A percentile compares a stretch with the other conserved stretches of the same genome.
Evolutionary conservation across 2,329 filamentous ascomycete genomes (phyloP).

Genomic region (Neoscytalidium dimidiatum): DNA sequence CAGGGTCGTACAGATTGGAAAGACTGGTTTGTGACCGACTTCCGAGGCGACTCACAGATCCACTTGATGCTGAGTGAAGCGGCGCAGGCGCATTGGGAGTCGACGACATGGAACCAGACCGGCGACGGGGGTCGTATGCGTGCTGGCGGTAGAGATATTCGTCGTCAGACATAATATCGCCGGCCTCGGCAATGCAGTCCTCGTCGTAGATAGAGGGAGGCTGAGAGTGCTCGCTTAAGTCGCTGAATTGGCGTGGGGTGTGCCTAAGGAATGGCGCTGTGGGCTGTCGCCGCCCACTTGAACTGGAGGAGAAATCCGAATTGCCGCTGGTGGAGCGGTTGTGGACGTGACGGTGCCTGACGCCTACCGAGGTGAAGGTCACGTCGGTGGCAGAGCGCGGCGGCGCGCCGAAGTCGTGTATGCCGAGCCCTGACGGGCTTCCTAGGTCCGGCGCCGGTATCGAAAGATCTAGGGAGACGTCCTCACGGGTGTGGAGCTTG

Average conservation of each 20-base stretch:
- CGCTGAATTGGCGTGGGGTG: slow-evolving; percentile 56
- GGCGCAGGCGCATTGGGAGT: slow-evolving; percentile 34
- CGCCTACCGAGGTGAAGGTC: slow-evolving; percentile 42
- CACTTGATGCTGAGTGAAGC: slow-evolving; percentile 36
- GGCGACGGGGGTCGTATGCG: slow-evolving; percentile 41
- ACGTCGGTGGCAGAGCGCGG: slow-evolving; percentile 46
- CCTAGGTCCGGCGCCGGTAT: slow-evolving; percentile 59
- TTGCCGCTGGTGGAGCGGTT: slow-evolving; percentile 56
- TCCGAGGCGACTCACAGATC: slow-evolving; percentile 48
- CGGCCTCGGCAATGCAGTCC: slow-evolving; percentile 45
- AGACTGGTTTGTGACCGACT: slow-evolving; percentile 57
- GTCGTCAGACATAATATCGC: slow-evolving; percentile 50
- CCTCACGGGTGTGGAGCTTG: slow-evolving; percentile 54
- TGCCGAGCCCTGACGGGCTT: slow-evolving; percentile 53
- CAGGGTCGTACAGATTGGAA: slow-evolving; percentile 46
- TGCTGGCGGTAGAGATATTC: slow-evolving; percentile 42
- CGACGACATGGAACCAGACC: slow-evolving; percentile 47
- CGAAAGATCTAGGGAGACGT: slow-evolving; percentile 55
- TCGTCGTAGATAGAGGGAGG: slow-evolving; percentile 52
- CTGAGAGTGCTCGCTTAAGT: slow-evolving; percentile 52
- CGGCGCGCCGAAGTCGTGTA: slow-evolving; percentile 48
- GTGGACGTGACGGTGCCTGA: slow-evolving; percentile 45
- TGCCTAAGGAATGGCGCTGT: slow-evolving; percentile 58
- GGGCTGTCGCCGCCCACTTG: slow-evolving; percentile 48
- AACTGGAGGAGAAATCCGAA: slow-evolving; percentile 56